Base-by-base conservation (phyloP, 371 early-diverging fungal genomes). In the Haplosporangium sp. region DNA sequence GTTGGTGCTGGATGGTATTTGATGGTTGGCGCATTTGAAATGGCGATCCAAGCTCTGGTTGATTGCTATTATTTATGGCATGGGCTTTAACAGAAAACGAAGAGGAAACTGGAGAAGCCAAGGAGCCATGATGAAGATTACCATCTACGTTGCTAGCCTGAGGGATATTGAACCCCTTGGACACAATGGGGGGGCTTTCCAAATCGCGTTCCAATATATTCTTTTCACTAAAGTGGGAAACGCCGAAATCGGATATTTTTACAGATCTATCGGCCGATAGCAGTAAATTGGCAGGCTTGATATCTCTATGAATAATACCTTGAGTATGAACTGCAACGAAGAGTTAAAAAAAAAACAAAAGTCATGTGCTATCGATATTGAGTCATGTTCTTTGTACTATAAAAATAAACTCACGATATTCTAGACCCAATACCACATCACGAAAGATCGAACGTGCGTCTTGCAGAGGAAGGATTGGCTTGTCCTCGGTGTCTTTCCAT, bases 191-290 rank as follows among this genome's bases (percentile, higher is more conserved):
- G 15, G 71, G 47, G 38, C 61, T 58, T 20, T 65, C 72, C 20
- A 65, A 61, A 78, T 83, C 40, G 62, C 83, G 45, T 69, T 85
- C 52, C 83, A 67, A 20, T 76, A 52, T n/a, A 55, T 67, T 57
- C 59, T 63, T 70, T 59, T 86, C 86, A 65, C 86, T 87, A 20
- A 87, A 89, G 69, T 88, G 87, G 35, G 95, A 95, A 20, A 98
- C 97, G 48, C 98, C 97, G 89, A 97, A 96, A 75, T 97, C 97
- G 2, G 94, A 92, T 20, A 97, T 95, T 76, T 96, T 97, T 40
- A 96, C 96, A 10, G 89, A 78, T 11, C 88, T 85, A 39, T 92
- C 92, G 40, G 84, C 87, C 3, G 90, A 91, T 9, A 86, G 44
- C 27, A 98, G 79, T 47, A 98, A 79, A 75, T 98, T 98, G 63